phyloP scores from a whole-genome alignment of 2,329 filamentous ascomycete genomes.

The Aureobasidium sp. region DNA sequence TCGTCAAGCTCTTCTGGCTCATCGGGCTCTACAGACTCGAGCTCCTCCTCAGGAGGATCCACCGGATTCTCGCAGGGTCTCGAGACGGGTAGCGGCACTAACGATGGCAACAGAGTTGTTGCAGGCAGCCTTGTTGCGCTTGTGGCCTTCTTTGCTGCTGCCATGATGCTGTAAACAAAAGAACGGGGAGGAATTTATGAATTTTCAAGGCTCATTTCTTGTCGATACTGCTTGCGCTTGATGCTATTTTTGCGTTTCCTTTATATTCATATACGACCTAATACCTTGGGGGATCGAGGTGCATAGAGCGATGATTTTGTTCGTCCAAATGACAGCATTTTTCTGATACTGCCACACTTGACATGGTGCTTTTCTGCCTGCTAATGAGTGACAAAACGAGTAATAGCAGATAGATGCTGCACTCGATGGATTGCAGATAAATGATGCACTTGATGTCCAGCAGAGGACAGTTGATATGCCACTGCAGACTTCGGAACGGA shows the following conservation, averaged over 20 bases:
- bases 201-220: constrained; percentile 13
- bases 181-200: background rate
- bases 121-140: constrained; percentile 32
- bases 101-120: constrained; percentile 26
- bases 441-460: background rate
- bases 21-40: constrained; percentile 19
- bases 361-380: background rate
- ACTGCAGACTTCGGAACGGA: background rate
- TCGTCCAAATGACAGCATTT: background rate
- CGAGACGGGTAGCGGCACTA: constrained; percentile 20
- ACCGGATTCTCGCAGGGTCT: constrained; percentile 26
- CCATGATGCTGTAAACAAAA: constrained; percentile 27
- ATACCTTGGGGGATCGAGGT: background rate
- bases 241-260: constrained; percentile 2
- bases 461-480: background rate
- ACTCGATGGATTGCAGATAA: background rate
- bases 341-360: background rate
- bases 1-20: constrained; percentile 21
- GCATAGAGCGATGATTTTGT: constrained; percentile 1
- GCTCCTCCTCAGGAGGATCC: constrained; percentile 21
- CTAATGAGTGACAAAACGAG: background rate
- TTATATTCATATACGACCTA: background rate
- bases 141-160: constrained; percentile 32
- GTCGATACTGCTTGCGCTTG: background rate
- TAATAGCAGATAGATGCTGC: background rate